phyloP scores from a whole-genome alignment of 164 flowering plant genomes.

The Malania oleifera region DNA sequence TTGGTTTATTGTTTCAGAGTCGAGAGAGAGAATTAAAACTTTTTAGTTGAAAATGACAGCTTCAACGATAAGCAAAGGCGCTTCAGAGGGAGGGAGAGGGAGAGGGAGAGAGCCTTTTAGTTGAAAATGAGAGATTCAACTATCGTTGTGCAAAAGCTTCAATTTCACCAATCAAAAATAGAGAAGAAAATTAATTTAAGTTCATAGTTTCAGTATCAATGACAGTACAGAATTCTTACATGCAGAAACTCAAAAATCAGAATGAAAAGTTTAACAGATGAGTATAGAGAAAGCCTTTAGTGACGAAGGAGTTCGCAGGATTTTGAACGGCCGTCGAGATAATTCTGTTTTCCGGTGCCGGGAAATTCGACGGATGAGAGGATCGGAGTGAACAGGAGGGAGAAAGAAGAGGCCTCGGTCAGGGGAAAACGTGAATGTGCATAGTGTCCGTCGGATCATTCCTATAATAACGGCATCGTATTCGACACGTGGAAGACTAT shows the following conservation, averaged over 20 bases:
- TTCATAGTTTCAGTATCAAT: no score
- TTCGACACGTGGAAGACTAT: constrained; percentile 13
- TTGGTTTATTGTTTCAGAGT: no score
- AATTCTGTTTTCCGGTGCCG: not conserved
- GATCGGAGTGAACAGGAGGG: not conserved
- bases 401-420: not conserved
- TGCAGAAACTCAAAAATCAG: no score
- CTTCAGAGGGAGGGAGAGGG: not conserved
- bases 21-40: not conserved
- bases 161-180: no score
- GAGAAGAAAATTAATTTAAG: no score
- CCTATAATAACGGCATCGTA: constrained; percentile 1
- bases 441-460: constrained; percentile 14
- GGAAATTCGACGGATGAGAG: not conserved
- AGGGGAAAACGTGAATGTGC: not conserved
- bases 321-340: not conserved
- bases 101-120: not conserved
- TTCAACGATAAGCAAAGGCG: no score
- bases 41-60: no score
- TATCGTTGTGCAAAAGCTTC: no score
- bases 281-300: not conserved
- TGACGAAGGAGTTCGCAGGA: not conserved
- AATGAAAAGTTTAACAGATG: no score
- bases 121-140: no score
- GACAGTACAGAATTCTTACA: no score